phyloP scores from a whole-genome alignment of 495 filamentous ascomycete species.

The Gamarada debralockiae region DNA sequence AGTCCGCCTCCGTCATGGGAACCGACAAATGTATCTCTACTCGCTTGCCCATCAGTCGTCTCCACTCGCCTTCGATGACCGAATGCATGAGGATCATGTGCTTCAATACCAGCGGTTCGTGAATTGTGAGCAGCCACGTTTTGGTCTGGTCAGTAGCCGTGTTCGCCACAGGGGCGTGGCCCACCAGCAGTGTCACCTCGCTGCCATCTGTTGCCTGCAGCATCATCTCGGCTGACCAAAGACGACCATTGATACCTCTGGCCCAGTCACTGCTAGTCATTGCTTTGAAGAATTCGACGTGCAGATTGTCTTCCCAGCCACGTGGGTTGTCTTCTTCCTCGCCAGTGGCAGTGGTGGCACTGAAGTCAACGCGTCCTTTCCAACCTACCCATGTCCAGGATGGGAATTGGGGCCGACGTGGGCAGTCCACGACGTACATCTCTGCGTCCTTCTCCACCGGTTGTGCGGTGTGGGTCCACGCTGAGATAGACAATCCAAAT shows the following conservation, averaged over 20 bases:
- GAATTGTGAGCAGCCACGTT: background rate
- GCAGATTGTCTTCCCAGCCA: background rate
- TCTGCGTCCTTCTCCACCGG: background rate
- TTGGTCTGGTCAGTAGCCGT: background rate
- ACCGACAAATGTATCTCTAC: too few species aligned
- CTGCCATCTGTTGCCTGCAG: background rate
- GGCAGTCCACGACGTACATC: background rate
- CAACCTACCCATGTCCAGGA: constrained; percentile 1
- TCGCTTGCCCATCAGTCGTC: too few species aligned
- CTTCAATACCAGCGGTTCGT: too few species aligned
- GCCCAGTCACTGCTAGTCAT: background rate
- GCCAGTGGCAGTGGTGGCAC: background rate
- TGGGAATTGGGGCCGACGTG: background rate
- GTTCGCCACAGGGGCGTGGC: background rate
- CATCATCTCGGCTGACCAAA: constrained; percentile 4
- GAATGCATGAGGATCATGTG: too few species aligned
- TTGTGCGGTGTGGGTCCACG: background rate
- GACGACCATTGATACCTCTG: background rate
- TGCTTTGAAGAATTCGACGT: constrained; percentile 1
- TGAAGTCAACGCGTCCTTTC: background rate
- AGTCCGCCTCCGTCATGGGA: too few species aligned
- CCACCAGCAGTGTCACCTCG: background rate
- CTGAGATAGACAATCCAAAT: background rate
- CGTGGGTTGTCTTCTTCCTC: background rate
- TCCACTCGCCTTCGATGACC: too few species aligned